A percentile compares a stretch with the other conserved stretches of the same genome.
phyloP scores from a whole-genome alignment of 371 early-diverging fungal species.

The Batkoa obscura region DNA sequence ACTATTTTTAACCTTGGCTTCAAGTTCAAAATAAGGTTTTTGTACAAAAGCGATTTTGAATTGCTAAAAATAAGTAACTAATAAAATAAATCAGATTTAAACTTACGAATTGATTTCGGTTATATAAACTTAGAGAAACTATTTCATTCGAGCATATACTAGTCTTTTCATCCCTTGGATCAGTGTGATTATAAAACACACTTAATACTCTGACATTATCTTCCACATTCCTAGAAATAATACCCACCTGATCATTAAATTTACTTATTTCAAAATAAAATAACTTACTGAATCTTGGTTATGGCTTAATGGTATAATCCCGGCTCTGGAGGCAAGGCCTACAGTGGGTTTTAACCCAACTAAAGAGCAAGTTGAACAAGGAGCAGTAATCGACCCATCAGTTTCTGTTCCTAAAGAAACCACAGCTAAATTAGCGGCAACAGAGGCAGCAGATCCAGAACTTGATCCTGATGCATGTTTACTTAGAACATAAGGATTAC shows the following conservation, averaged over 20 bases:
- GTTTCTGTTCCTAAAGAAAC: conserved; percentile 16
- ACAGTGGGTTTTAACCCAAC: conserved; percentile 16
- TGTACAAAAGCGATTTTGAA: too few relatives aligned
- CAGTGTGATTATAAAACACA: background rate
- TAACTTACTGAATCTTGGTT: conserved; percentile 11
- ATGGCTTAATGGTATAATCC: conserved; percentile 14
- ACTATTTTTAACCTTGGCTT: too few relatives aligned
- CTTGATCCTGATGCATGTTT: conserved; percentile 12
- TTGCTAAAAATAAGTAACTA: too few relatives aligned
- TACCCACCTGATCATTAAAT: background rate
- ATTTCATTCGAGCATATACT: too few relatives aligned
- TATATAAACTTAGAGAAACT: too few relatives aligned
- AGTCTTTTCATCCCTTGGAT: too few relatives aligned
- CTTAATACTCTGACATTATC: background rate
- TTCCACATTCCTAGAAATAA: background rate
- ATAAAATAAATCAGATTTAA: too few relatives aligned
- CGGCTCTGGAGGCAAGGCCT: conserved; percentile 13
- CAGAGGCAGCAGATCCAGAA: conserved; percentile 13
- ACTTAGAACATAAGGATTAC: conserved; percentile 6
- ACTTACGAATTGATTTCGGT: too few relatives aligned
- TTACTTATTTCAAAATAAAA: background rate
- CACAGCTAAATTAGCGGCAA: conserved; percentile 12
- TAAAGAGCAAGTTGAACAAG: conserved; percentile 8
- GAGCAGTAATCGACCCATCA: conserved; percentile 14
- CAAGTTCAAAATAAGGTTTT: too few relatives aligned